Percentiles rank a stretch among this genome's conserved stretches.
phyloP scores from a whole-genome alignment of 1,284 basidiomycete species.

The Wallemia ichthyophaga region DNA sequence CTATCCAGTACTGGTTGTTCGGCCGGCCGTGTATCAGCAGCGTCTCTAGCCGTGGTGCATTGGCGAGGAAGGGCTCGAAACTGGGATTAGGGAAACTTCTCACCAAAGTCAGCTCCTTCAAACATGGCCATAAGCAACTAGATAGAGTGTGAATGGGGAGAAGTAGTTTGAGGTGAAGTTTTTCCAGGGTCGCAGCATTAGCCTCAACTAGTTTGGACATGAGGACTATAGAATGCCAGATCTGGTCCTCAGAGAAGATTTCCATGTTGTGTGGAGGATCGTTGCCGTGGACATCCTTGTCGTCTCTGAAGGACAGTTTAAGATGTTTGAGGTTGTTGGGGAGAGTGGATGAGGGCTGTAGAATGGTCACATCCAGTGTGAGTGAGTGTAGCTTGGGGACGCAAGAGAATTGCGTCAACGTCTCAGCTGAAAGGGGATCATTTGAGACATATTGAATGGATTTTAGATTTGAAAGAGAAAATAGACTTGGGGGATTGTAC shows the following conservation, averaged over 20 bases:
- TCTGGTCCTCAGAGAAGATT: neutral
- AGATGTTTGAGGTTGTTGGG: neutral
- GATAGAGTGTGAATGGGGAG: neutral
- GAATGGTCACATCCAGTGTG: neutral
- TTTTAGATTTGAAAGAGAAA: neutral
- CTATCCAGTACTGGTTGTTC: neutral
- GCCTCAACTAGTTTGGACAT: neutral
- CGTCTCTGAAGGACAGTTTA: neutral
- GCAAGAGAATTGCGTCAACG: neutral
- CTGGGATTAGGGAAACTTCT: neutral
- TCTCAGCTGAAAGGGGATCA: neutral
- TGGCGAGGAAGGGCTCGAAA: neutral
- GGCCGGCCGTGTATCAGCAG: neutral
- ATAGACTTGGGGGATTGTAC: neutral
- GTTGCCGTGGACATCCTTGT: slow-evolving; percentile 1
- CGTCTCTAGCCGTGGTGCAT: neutral
- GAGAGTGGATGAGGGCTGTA: neutral
- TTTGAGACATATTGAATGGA: neutral
- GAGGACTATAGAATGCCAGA: neutral
- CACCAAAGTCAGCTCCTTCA: neutral
- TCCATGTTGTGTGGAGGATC: neutral
- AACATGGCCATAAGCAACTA: neutral
- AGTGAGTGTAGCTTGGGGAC: neutral
- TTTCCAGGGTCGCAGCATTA: neutral
- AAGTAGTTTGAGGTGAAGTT: neutral